A percentile compares a stretch with the other conserved stretches of the same genome.
phyloP scores from a whole-genome alignment of 495 filamentous ascomycete species.

The Xylaria longipes region DNA sequence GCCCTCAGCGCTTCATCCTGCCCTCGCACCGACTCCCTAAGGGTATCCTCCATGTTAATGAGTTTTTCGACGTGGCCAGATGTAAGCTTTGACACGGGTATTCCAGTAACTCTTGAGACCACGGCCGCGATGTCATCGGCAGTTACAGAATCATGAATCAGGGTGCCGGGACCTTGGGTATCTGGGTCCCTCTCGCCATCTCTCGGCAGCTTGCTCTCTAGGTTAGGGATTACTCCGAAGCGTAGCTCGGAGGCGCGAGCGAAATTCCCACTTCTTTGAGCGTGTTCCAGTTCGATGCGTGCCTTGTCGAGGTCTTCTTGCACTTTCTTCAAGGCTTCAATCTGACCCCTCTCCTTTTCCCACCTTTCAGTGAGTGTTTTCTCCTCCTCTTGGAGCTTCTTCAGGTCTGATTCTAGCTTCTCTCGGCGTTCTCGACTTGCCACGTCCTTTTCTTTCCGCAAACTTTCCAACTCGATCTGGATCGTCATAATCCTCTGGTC shows the following conservation, averaged over 20 bases:
- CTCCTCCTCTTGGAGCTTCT: constrained; percentile 73
- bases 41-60: constrained; percentile 90
- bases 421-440: constrained; percentile 87
- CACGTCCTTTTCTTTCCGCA: constrained; percentile 92
- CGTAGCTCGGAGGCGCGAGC: constrained; percentile 84
- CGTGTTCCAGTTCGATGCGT: constrained; percentile 82
- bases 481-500: constrained; percentile 96
- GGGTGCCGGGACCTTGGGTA: constrained; percentile 53
- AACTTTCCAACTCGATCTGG: constrained; percentile 94
- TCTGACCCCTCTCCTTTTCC: constrained; percentile 87
- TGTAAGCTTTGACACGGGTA: constrained; percentile 88
- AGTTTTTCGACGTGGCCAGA: constrained; percentile 91
- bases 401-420: constrained; percentile 77
- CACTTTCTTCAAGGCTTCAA: constrained; percentile 81
- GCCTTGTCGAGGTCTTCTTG: constrained; percentile 87
- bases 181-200: constrained; percentile 63
- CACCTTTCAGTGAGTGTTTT: constrained; percentile 73
- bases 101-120: constrained; percentile 89
- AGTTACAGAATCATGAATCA: constrained; percentile 92
- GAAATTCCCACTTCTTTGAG: constrained; percentile 91
- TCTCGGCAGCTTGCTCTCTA: constrained; percentile 80
- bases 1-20: constrained; percentile 93
- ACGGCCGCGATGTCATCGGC: constrained; percentile 93
- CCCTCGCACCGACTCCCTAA: constrained; percentile 83
- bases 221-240: constrained; percentile 81